Evolutionary conservation across 805 yeast genomes (phyloP), one percentile per base, ranked within the genome.

Genomic region (Starmerella apicola): DNA sequence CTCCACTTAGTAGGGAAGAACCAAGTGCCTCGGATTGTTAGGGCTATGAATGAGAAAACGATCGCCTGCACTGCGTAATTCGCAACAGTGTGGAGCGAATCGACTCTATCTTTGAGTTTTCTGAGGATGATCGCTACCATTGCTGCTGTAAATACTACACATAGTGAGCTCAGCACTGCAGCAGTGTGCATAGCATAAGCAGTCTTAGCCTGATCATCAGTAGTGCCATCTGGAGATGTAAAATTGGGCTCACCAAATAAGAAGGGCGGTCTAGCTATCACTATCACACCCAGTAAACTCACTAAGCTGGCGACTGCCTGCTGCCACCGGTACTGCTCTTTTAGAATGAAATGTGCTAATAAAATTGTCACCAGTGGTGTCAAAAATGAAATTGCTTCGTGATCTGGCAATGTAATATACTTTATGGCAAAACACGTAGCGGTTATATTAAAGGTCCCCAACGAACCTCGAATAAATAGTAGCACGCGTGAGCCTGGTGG

Each of bases 191-290:
- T 26, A 5, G 17, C 29, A n/a, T n/a, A n/a, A 16, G n/a, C 8
- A 22, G 16, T 22, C 15, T 16, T 13, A 12, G 51, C 34, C 15
- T 13, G 27, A n/a, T 15, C 33, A 9, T 3, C 15, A 3, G n/a
- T 29, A 5, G 32, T 30, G 8, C 53, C 47, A 34, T 58, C 64
- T 16, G 28, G n/a, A n/a, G 19, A n/a, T n/a, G n/a, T n/a, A n/a
- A n/a, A n/a, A n/a, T n/a, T n/a, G n/a, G n/a, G n/a, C n/a, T n/a
- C n/a, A n/a, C 80, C 79, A 52, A 83, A 76, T 23, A 83, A 44
- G 44, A 80, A 81, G 5, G 72, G 62, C 1, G 95, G 95, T 53
- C 83, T 72, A 1, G 94, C 86, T 51, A 85, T 81, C 18, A 85
- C 57, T 1, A 83, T 45, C 2, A 86, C 94, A 5, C 95, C 95